Percentiles rank a stretch among this genome's conserved stretches.
Evolutionary conservation across 495 filamentous ascomycete species (phyloP).

Genomic region (Neurospora africana): DNA sequence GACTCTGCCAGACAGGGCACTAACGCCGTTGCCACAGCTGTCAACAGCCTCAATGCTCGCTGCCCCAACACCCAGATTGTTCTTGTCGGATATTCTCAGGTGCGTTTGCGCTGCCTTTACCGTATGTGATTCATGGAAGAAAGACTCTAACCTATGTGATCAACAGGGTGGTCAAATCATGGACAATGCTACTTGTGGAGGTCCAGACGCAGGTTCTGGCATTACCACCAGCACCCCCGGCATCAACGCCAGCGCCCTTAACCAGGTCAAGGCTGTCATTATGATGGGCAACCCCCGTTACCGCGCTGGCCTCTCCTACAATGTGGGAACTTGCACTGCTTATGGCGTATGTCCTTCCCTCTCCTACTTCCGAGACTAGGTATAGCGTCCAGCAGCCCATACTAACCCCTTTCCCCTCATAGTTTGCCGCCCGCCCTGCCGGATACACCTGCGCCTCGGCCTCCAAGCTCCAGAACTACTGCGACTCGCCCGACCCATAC

Average conservation of each 20-base stretch:
- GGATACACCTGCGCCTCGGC: constrained; percentile 44
- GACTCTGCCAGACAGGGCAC: constrained; percentile 43
- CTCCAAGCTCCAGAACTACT: constrained; percentile 49
- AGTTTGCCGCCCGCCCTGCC: constrained; percentile 47
- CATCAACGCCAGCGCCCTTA: constrained; percentile 34
- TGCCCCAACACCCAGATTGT: constrained; percentile 48
- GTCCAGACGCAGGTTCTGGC: constrained; percentile 26
- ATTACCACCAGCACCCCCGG: constrained; percentile 23
- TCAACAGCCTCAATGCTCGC: constrained; percentile 40
- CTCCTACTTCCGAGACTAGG: background rate
- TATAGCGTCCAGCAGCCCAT: background rate
- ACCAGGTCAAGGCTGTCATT: constrained; percentile 43
- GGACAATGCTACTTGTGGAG: constrained; percentile 53
- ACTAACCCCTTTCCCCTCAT: constrained; percentile 3
- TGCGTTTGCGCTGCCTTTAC: constrained; percentile 9
- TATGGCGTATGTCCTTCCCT: constrained; percentile 40
- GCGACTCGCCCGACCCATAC: constrained; percentile 51
- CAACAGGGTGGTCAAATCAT: constrained; percentile 52
- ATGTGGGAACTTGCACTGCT: constrained; percentile 49
- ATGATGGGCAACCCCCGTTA: constrained; percentile 52
- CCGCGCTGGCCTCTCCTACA: constrained; percentile 43
- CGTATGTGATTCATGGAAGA: constrained; percentile 19
- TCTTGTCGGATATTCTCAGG: constrained; percentile 55
- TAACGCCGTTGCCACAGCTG: constrained; percentile 39
- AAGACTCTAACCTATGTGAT: background rate